Conservation (phyloP, 139 green algal genomes). For the Spirogloea muscicola region DNA sequence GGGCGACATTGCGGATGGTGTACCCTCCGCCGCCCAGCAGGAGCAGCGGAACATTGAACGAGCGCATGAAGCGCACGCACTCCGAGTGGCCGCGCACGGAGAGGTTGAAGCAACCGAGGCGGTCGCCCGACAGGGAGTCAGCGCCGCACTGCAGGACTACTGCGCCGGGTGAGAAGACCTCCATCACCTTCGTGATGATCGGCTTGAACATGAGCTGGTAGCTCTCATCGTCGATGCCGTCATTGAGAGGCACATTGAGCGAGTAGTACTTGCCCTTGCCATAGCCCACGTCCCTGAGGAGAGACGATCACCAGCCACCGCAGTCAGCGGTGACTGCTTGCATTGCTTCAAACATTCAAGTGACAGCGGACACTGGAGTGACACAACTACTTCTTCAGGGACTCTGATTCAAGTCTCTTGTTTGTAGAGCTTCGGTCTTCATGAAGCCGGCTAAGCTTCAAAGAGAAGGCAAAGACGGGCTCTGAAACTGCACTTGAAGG, state of each 20-base stretch:
- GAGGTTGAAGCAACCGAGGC: conserved; percentile 92
- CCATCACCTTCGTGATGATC: conserved; percentile 68
- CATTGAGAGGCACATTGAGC: conserved; percentile 89
- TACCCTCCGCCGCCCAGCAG: conserved; percentile 94
- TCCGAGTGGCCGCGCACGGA: conserved; percentile 77
- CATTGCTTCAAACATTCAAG: no score
- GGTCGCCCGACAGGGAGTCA: conserved; percentile 84
- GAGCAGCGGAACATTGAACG: conserved; percentile 88
- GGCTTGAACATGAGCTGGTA: conserved; percentile 77
- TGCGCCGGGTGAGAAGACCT: conserved; percentile 78
- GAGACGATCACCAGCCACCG: no score
- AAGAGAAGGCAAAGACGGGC: no score
- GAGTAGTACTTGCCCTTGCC: conserved; percentile 78
- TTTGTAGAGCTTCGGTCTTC: no score
- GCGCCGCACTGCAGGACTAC: conserved; percentile 91
- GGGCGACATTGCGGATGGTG: conserved; percentile 92
- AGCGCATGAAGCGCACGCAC: conserved; percentile 73
- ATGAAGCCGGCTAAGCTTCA: no score
- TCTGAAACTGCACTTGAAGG: no score
- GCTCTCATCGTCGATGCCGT: conserved; percentile 86
- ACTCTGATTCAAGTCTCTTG: no score
- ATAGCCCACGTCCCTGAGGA: conserved; percentile 75
- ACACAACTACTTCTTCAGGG: no score
- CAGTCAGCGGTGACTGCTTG: no score
- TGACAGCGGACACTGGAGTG: no score